These are phyloP conservation scores for Olyra latifolia DNA, from an alignment of 176 grass and related monocot genomes.

Conservation along the genomic window DNA sequence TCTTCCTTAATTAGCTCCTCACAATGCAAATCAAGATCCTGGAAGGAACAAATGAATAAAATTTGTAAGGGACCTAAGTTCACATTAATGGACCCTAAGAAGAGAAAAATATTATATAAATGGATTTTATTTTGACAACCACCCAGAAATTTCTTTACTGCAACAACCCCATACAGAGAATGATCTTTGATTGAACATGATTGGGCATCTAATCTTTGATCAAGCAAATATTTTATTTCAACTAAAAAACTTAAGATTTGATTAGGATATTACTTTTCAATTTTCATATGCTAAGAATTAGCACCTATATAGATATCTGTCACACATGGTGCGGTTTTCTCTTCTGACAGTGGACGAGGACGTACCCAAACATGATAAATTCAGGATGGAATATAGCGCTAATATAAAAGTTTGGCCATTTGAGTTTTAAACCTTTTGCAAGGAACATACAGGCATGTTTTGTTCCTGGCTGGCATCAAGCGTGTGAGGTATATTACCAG, in stretches of 20 bases:
- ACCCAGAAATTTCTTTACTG: conserved; percentile 6
- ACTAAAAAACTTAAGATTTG: not conserved
- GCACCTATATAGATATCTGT: not conserved
- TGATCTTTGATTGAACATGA: not conserved
- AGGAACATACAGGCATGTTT: not conserved
- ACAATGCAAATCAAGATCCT: conserved; percentile 80
- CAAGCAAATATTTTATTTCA: not conserved
- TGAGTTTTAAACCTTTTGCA: not conserved
- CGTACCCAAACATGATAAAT: not conserved
- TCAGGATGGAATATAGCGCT: not conserved
- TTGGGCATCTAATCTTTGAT: conserved; percentile 6
- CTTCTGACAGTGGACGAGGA: not conserved
- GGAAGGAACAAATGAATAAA: conserved; percentile 14
- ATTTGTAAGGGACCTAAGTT: conserved; percentile 4
- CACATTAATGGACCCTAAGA: not conserved
- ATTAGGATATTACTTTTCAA: not conserved
- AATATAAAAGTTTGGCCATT: not conserved
- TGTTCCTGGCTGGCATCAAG: not conserved
- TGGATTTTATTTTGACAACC: conserved; percentile 7
- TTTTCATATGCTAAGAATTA: not conserved
- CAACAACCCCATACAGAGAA: not conserved
- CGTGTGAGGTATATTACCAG: conserved; percentile 1
- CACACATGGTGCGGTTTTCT: not conserved
- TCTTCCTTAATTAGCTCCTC: conserved; percentile 83
- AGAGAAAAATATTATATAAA: not conserved